A percentile compares a stretch with the other conserved stretches of the same genome.
Conservation (phyloP, 2,329 filamentous ascomycete genomes). For the Pestalotiopsis sp. region DNA sequence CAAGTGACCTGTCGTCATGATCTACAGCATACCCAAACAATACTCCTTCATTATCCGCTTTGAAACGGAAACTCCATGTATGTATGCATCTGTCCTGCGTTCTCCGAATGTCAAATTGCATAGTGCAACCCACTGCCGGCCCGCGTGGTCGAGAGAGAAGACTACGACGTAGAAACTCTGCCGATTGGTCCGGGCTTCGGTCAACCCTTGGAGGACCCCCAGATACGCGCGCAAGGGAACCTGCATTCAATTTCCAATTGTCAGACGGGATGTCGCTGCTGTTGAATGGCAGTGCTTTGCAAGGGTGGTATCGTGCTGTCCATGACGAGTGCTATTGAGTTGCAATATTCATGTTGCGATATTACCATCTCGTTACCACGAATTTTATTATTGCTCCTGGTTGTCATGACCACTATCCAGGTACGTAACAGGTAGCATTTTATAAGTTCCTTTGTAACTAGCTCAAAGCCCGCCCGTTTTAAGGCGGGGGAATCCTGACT, state of each 20-base stretch:
- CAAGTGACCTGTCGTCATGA: neutral
- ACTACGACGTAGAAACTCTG: neutral
- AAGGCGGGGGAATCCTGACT: neutral
- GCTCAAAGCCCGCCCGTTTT: neutral
- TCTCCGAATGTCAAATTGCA: neutral
- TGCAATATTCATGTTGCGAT: neutral
- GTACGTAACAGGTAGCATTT: neutral
- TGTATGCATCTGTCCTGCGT: neutral
- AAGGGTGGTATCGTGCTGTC: neutral
- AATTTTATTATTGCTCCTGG: neutral
- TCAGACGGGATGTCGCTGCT: neutral
- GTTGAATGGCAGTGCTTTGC: neutral
- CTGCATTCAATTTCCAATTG: neutral
- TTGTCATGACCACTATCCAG: neutral
- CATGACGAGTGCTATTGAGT: neutral
- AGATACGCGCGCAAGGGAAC: conserved; percentile 6
- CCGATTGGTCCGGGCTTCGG: conserved; percentile 4
- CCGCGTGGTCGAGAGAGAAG: neutral
- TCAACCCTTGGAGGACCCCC: neutral
- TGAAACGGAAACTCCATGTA: neutral
- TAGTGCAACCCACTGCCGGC: conserved; percentile 3
- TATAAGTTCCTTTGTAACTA: neutral
- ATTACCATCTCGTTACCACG: neutral
- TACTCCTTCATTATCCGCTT: neutral
- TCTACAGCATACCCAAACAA: neutral